phyloP scores from a whole-genome alignment of 768 basidiomycete species.

The Gymnopilus dilepis region DNA sequence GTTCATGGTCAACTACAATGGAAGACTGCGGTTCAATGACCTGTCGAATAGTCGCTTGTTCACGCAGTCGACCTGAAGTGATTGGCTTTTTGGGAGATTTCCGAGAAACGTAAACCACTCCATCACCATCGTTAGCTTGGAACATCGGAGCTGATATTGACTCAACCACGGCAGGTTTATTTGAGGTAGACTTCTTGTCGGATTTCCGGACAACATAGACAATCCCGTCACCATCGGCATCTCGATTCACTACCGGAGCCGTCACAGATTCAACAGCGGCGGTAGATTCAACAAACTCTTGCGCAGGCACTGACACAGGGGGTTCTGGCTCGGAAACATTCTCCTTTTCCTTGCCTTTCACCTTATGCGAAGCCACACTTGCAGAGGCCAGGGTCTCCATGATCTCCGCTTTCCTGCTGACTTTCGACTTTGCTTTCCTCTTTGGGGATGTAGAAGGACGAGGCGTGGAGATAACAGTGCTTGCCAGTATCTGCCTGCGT shows the following conservation, averaged over 20 bases:
- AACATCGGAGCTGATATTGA: conserved; percentile 5
- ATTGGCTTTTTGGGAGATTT: not conserved
- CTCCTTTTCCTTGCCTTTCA: conserved; percentile 30
- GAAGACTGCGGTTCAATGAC: not conserved
- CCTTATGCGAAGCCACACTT: conserved; percentile 30
- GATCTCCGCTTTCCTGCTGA: conserved; percentile 30
- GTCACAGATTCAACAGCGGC: conserved; percentile 9
- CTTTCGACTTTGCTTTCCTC: conserved; percentile 30
- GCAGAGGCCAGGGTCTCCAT: conserved; percentile 34
- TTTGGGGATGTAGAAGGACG: conserved; percentile 27
- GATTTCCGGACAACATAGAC: conserved; percentile 9
- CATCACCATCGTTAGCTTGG: not conserved
- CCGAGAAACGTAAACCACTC: not conserved
- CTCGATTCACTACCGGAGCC: not conserved
- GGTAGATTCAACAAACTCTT: no score
- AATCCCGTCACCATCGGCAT: not conserved
- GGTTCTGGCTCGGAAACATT: conserved; percentile 4
- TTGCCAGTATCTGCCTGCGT: conserved; percentile 46
- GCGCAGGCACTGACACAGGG: not conserved
- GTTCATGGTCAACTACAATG: not conserved
- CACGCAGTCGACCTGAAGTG: no score
- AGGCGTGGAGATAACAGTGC: conserved; percentile 37
- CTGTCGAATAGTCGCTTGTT: not conserved
- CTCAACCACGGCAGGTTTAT: conserved; percentile 3
- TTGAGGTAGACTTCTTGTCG: not conserved